Evolutionary conservation across 768 basidiomycete species (phyloP).

Genomic region (Botryobasidium botryosum): DNA sequence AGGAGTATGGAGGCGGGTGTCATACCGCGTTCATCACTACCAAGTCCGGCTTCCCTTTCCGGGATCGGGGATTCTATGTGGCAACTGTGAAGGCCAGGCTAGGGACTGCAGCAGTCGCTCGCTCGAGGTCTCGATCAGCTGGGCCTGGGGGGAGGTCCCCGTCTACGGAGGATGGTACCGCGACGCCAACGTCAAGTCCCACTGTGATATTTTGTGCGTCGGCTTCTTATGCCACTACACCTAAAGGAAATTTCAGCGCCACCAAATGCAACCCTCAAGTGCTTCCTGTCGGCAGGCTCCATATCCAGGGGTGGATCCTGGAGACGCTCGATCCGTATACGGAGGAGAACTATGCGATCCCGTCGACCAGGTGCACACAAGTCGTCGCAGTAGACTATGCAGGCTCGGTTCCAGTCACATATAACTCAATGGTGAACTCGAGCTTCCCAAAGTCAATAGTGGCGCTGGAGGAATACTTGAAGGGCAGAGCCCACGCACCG

Average conservation of each 20-base stretch:
- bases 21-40: slow-evolving; percentile 54
- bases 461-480: slow-evolving; percentile 57
- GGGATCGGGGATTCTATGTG: slow-evolving; percentile 73
- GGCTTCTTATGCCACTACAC: slow-evolving; percentile 55
- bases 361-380: slow-evolving; percentile 76
- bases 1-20: slow-evolving; percentile 61
- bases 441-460: slow-evolving; percentile 55
- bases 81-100: slow-evolving; percentile 48
- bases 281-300: slow-evolving; percentile 63
- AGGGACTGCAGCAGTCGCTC: slow-evolving; percentile 14
- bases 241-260: slow-evolving; percentile 34
- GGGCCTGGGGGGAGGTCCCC: neutral
- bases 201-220: slow-evolving; percentile 69
- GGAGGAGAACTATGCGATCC: slow-evolving; percentile 84
- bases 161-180: neutral
- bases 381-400: slow-evolving; percentile 75
- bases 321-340: slow-evolving; percentile 95
- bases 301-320: slow-evolving; percentile 87
- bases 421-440: slow-evolving; percentile 75
- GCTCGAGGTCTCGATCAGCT: neutral
- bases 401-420: slow-evolving; percentile 66
- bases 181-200: neutral
- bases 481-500: slow-evolving; percentile 45
- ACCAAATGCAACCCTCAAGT: slow-evolving; percentile 58
- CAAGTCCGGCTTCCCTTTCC: slow-evolving; percentile 77